Evolutionary conservation across 2,329 filamentous ascomycete genomes (phyloP).

Genomic region (Parafenestella ontariensis): DNA sequence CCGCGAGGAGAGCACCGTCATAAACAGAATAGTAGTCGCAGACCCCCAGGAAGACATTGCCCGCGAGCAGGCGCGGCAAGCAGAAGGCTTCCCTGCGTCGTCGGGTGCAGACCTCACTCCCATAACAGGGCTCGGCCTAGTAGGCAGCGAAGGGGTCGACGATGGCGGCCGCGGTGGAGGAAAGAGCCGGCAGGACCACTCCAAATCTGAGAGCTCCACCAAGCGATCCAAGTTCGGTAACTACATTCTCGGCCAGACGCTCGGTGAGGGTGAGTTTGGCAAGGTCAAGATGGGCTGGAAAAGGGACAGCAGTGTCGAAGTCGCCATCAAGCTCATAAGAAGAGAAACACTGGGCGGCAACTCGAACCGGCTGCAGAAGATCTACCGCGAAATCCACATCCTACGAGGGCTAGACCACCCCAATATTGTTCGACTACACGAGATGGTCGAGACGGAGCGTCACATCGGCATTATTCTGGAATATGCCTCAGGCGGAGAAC

Average conservation of each 20-base stretch:
- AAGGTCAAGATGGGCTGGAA: constrained; percentile 99
- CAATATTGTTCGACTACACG: constrained; percentile 95
- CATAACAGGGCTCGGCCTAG: constrained; percentile 57
- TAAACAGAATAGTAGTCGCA: constrained; percentile 78
- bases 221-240: constrained; percentile 93
- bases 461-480: constrained; percentile 98
- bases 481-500: constrained; percentile 95
- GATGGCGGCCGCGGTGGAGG: constrained; percentile 55
- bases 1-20: constrained; percentile 78
- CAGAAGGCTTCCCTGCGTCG: constrained; percentile 61
- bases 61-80: constrained; percentile 73
- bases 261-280: constrained; percentile 97
- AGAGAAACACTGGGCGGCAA: constrained; percentile 89
- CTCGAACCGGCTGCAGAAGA: constrained; percentile 89
- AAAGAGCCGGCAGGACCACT: constrained; percentile 65
- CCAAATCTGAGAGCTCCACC: constrained; percentile 53
- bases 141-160: constrained; percentile 58
- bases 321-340: constrained; percentile 97
- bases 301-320: constrained; percentile 87
- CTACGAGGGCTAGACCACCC: constrained; percentile 86
- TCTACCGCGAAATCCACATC: constrained; percentile 95
- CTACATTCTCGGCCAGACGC: constrained; percentile 92
- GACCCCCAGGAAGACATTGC: constrained; percentile 77
- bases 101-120: constrained; percentile 55
- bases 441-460: constrained; percentile 97